Conservation (phyloP, 208 protist genomes). For the Leishmania turanica region DNA sequence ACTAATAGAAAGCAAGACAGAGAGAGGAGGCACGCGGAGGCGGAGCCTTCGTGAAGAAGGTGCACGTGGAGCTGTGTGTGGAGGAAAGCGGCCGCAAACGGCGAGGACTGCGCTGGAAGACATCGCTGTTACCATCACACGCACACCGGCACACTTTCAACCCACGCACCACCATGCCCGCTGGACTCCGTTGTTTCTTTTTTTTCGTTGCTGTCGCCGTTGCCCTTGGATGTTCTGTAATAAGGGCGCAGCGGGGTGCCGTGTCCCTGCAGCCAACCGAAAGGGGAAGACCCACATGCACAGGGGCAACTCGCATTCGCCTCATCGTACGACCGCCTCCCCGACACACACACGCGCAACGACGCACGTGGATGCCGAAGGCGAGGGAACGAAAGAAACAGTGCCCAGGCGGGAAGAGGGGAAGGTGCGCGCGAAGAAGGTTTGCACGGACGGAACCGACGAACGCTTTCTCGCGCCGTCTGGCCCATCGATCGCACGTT, state of each 20-base stretch:
- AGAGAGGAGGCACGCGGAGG: background rate
- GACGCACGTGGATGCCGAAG: background rate
- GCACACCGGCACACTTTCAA: background rate
- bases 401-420: background rate
- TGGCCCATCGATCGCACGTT: background rate
- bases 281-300: background rate
- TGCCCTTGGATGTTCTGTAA: background rate
- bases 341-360: background rate
- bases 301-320: background rate
- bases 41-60: background rate
- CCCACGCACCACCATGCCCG: no score
- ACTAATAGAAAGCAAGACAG: background rate
- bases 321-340: background rate
- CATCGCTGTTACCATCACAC: background rate
- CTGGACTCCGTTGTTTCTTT: background rate
- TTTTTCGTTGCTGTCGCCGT: background rate
- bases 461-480: background rate
- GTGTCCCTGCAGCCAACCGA: background rate
- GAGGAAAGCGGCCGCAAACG: background rate
- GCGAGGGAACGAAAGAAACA: background rate
- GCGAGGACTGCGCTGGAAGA: background rate
- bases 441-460: background rate
- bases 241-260: background rate
- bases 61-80: background rate
- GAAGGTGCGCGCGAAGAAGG: background rate